phyloP scores from a whole-genome alignment of 306 rosid species.

The Astragalus glycyphyllos region DNA sequence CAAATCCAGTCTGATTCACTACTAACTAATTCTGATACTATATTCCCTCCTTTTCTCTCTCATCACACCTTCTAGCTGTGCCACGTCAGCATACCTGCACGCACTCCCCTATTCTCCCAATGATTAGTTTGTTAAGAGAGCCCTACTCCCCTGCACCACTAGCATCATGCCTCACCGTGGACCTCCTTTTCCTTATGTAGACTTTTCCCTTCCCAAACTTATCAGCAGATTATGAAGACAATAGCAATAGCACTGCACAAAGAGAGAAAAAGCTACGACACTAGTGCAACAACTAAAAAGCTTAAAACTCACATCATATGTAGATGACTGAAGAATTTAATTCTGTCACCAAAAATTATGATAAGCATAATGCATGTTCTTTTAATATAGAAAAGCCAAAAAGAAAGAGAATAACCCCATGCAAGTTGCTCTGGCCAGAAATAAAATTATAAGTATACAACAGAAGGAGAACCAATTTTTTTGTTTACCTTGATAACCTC shows the following conservation, averaged over 20 bases:
- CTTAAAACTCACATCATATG: conserved; percentile 25
- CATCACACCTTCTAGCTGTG: too few relatives aligned
- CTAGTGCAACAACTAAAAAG: conserved; percentile 26
- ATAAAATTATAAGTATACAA: conserved; percentile 22
- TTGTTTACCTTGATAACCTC: conserved; percentile 88
- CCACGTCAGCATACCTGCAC: too few relatives aligned
- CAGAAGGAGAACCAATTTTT: conserved; percentile 17
- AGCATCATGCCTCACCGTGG: too few relatives aligned
- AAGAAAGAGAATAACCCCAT: conserved; percentile 23
- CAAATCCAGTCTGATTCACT: too few relatives aligned
- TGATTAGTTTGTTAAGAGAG: too few relatives aligned
- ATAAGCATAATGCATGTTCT: conserved; percentile 23
- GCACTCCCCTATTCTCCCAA: too few relatives aligned
- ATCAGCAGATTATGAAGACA: conserved; percentile 22
- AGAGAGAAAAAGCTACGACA: conserved; percentile 1
- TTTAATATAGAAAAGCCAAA: conserved; percentile 34
- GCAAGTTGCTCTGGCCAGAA: conserved; percentile 2
- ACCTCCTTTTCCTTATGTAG: too few relatives aligned
- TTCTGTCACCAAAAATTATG: conserved; percentile 30
- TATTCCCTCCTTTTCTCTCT: too few relatives aligned
- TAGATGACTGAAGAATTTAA: conserved; percentile 33
- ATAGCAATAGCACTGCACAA: conserved; percentile 32
- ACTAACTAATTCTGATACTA: too few relatives aligned
- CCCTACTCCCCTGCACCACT: too few relatives aligned
- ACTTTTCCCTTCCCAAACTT: too few relatives aligned